A percentile compares a stretch with the other conserved stretches of the same genome.
phyloP scores from a whole-genome alignment of 2,329 filamentous ascomycete species.

The Curvularia sp. region DNA sequence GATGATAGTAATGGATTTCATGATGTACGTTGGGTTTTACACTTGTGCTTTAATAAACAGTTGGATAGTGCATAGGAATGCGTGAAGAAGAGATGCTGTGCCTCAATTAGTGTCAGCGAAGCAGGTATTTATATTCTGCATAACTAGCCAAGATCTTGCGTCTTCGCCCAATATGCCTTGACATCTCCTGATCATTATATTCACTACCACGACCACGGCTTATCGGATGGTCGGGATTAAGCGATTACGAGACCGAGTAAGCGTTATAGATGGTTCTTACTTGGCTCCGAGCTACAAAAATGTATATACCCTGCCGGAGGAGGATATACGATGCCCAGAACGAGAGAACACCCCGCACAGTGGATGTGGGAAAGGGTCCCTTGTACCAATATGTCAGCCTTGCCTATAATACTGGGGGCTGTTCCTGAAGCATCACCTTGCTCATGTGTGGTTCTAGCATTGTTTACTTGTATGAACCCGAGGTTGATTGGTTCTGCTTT shows the following conservation, averaged over 20 bases:
- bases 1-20: background rate
- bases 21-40: background rate
- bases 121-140: background rate
- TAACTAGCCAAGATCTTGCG: background rate
- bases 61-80: background rate
- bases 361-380: background rate
- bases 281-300: background rate
- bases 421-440: background rate
- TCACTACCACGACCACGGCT: background rate
- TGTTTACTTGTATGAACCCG: background rate
- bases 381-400: background rate
- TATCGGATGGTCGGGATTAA: background rate
- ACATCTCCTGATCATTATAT: background rate
- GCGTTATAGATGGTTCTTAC: background rate
- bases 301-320: background rate
- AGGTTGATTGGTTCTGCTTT: background rate
- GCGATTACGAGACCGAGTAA: background rate
- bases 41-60: background rate
- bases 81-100: background rate
- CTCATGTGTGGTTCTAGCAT: background rate
- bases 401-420: background rate
- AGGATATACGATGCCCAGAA: background rate
- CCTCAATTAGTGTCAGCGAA: background rate
- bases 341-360: background rate
- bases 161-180: background rate